phyloP scores from a whole-genome alignment of 2,329 filamentous ascomycete genomes.

The Thelonectria olida region DNA sequence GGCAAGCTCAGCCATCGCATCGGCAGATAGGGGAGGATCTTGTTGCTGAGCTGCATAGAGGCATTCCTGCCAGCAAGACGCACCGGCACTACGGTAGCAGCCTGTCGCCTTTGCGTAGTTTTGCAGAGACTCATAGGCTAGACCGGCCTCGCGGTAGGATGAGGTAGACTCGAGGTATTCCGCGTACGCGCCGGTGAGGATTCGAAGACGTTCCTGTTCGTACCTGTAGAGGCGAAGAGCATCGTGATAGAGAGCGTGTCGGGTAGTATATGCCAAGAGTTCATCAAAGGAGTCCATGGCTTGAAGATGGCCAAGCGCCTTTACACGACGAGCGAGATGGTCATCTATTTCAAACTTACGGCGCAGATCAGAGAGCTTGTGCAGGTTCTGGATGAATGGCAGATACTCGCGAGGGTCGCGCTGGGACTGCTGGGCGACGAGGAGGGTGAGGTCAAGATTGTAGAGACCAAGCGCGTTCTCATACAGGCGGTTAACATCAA shows the following conservation, averaged over 20 bases:
- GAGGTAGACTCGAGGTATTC: constrained; percentile 78
- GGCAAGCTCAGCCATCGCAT: constrained; percentile 75
- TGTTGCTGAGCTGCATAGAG: constrained; percentile 80
- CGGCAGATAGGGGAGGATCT: constrained; percentile 64
- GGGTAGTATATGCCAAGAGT: constrained; percentile 78
- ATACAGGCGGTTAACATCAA: constrained; percentile 91
- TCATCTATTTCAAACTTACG: constrained; percentile 89
- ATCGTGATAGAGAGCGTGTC: constrained; percentile 80
- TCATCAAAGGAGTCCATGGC: constrained; percentile 80
- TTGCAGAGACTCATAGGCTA: constrained; percentile 87
- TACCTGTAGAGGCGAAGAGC: constrained; percentile 88
- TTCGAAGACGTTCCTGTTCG: constrained; percentile 70
- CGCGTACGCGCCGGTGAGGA: constrained; percentile 82
- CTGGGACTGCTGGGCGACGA: constrained; percentile 95
- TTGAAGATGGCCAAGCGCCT: constrained; percentile 82
- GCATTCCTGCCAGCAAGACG: constrained; percentile 86
- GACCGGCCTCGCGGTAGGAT: constrained; percentile 83
- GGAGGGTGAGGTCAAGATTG: constrained; percentile 85
- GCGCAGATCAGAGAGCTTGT: constrained; percentile 75
- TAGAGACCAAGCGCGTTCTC: constrained; percentile 91
- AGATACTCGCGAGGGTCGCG: constrained; percentile 95
- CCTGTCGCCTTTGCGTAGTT: constrained; percentile 79
- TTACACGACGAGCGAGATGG: constrained; percentile 78
- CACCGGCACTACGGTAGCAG: constrained; percentile 84
- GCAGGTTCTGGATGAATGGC: constrained; percentile 89